These are phyloP conservation scores for Botryotinia calthae DNA, from an alignment of 2,329 filamentous ascomycete species.

Conservation along the genomic window DNA sequence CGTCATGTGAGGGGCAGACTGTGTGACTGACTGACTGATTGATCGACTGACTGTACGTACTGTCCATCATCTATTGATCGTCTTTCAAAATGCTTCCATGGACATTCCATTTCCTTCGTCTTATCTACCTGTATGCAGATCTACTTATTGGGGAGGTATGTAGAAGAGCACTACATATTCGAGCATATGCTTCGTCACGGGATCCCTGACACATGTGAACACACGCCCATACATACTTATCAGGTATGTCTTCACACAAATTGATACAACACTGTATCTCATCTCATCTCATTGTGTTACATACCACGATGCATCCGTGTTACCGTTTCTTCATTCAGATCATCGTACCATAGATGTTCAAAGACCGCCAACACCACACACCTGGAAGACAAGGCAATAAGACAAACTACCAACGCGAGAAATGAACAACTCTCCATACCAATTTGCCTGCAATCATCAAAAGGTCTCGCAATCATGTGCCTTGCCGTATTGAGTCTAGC, in stretches of 20 bases:
- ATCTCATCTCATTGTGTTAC: too few relatives aligned
- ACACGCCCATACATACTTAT: too few relatives aligned
- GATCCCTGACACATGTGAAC: too few relatives aligned
- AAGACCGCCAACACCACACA: neutral
- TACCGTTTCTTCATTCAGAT: too few relatives aligned
- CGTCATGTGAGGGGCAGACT: neutral
- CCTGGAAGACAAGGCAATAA: neutral
- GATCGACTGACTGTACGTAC: too few relatives aligned
- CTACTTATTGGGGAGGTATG: too few relatives aligned
- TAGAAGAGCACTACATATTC: too few relatives aligned
- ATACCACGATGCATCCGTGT: too few relatives aligned
- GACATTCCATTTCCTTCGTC: neutral
- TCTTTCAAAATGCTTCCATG: neutral
- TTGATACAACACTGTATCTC: neutral
- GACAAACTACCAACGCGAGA: neutral
- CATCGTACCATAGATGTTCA: neutral
- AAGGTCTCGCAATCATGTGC: neutral
- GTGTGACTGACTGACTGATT: too few relatives aligned
- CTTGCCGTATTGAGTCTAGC: neutral
- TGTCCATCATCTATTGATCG: neutral
- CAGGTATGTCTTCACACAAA: neutral
- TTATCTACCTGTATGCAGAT: too few relatives aligned
- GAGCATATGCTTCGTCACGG: too few relatives aligned
- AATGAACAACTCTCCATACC: neutral
- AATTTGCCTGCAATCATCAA: neutral